phyloP scores from a whole-genome alignment of 176 grass and related monocot species.

The Hyparrhenia diplandra region DNA sequence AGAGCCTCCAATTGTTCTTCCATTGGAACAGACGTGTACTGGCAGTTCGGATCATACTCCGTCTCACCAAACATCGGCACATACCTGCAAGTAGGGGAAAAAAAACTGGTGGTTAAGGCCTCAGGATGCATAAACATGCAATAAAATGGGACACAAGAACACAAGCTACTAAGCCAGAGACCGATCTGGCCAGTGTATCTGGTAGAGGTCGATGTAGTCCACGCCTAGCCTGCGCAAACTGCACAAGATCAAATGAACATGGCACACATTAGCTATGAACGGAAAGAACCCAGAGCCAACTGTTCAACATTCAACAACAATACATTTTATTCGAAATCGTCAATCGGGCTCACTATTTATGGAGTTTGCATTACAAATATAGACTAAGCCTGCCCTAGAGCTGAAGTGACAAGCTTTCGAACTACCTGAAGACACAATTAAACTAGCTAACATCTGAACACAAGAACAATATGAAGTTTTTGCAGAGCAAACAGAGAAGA shows the following conservation, averaged over 20 bases:
- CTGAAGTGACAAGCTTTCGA: not conserved
- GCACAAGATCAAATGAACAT: constrained; percentile 1
- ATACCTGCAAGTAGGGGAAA: constrained; percentile 45
- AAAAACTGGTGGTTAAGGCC: not conserved
- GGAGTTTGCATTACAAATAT: not conserved
- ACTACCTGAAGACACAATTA: not conserved
- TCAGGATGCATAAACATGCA: not conserved
- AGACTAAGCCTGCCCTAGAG: not conserved
- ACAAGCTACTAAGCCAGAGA: constrained; percentile 1
- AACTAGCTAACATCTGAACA: not conserved
- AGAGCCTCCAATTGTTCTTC: constrained; percentile 79
- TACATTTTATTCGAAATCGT: too few species aligned
- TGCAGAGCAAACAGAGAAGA: not conserved
- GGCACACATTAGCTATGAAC: not conserved
- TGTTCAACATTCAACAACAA: not conserved
- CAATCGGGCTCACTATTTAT: not conserved
- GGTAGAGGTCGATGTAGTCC: constrained; percentile 94
- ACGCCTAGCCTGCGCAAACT: constrained; percentile 55
- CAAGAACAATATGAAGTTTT: not conserved
- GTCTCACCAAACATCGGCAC: constrained; percentile 95
- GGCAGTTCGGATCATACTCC: constrained; percentile 59
- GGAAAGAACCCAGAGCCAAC: not conserved
- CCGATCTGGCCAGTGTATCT: constrained; percentile 99
- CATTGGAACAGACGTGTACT: constrained; percentile 59
- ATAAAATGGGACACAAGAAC: not conserved